Conservation (phyloP, 306 rosid species). For the Glycine latifolia region DNA sequence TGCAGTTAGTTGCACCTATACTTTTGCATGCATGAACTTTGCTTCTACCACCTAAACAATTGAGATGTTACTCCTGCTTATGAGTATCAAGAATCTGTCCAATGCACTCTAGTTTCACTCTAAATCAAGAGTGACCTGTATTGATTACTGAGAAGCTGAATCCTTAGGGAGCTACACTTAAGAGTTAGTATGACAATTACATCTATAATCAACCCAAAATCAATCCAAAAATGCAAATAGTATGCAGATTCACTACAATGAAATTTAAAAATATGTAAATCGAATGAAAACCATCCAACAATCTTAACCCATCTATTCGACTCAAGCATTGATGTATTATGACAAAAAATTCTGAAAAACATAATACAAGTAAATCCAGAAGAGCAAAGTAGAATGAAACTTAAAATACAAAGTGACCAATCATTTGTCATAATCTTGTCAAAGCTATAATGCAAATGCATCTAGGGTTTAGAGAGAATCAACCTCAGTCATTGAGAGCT, state of each 20-base stretch:
- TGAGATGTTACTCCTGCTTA: background rate
- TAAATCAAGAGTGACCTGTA: conserved; percentile 12
- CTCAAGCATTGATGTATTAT: background rate
- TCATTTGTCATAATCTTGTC: background rate
- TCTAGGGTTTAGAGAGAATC: conserved; percentile 20
- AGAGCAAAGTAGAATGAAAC: conserved; percentile 1
- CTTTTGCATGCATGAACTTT: no score
- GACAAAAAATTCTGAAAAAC: background rate
- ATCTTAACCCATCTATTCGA: conserved; percentile 19
- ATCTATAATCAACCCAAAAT: conserved; percentile 11
- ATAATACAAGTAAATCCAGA: background rate
- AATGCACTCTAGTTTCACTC: conserved; percentile 3
- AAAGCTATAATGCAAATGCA: conserved; percentile 22
- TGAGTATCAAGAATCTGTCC: background rate
- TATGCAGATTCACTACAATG: conserved; percentile 4
- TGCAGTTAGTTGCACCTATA: no score
- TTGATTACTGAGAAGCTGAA: conserved; percentile 9
- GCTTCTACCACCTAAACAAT: no score
- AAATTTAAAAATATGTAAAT: background rate
- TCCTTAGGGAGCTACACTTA: background rate
- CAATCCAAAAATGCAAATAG: background rate
- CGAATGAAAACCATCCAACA: conserved; percentile 18
- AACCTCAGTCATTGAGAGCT: conserved; percentile 29
- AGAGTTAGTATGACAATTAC: conserved; percentile 5
- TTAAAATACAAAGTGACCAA: conserved; percentile 9